These are phyloP conservation scores for Mitragyna speciosa DNA, from an alignment of 257 asterid genomes.

Conservation along the genomic window DNA sequence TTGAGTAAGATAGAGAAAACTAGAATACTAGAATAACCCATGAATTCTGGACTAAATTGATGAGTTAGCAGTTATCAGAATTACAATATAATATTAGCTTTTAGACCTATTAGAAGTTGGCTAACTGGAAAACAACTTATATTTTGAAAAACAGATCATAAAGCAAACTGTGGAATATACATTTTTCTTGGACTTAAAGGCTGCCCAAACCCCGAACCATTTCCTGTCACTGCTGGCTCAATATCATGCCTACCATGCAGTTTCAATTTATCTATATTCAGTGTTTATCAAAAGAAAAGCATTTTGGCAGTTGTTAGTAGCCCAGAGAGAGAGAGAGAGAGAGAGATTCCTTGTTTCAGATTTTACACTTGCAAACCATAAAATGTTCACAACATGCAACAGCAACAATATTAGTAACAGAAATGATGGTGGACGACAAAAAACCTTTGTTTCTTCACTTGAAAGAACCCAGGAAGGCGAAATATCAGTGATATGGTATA, in stretches of 20 bases:
- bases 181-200: too few species aligned
- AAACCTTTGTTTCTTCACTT: conserved; percentile 85
- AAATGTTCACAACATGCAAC: background rate
- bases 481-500: conserved; percentile 65
- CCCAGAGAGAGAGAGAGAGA: background rate
- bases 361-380: background rate
- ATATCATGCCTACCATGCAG: background rate
- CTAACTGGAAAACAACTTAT: background rate
- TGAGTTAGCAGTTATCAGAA: background rate
- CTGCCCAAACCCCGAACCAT: background rate
- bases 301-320: background rate
- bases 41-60: background rate
- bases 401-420: background rate
- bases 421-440: background rate
- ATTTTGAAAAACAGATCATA: background rate
- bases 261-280: background rate
- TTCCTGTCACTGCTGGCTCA: background rate
- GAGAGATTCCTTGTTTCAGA: background rate
- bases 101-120: background rate
- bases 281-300: background rate
- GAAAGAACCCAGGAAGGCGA: conserved; percentile 84
- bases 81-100: background rate
- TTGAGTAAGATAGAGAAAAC: background rate
- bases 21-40: background rate
- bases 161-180: background rate